Evolutionary conservation across 2,329 filamentous ascomycete genomes (phyloP).

Genomic region (Pestalotiopsis sp.): DNA sequence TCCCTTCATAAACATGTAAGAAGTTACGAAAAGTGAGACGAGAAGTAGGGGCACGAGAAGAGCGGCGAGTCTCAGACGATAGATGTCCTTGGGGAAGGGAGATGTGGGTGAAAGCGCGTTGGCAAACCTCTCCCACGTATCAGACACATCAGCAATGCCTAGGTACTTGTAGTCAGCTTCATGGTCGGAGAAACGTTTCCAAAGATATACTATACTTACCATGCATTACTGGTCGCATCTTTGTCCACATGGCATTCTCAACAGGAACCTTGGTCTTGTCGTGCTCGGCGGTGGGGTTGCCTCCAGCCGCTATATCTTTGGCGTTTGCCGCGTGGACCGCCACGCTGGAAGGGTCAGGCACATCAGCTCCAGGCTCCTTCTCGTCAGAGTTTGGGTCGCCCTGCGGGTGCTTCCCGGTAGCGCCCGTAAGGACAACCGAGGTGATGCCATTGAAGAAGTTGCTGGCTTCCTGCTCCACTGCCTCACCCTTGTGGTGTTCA

Average conservation of each 20-base stretch:
- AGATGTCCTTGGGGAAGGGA: constrained; percentile 56
- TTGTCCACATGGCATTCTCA: constrained; percentile 74
- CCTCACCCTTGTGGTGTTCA: constrained; percentile 80
- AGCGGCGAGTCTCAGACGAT: constrained; percentile 54
- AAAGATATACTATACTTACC: constrained; percentile 14
- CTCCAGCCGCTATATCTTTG: constrained; percentile 45
- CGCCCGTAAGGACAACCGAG: constrained; percentile 71
- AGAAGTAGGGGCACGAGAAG: constrained; percentile 54
- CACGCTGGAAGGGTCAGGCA: constrained; percentile 37
- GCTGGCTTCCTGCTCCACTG: constrained; percentile 78
- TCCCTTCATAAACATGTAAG: constrained; percentile 65
- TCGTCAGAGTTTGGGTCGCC: constrained; percentile 49
- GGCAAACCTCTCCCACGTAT: constrained; percentile 52
- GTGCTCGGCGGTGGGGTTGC: constrained; percentile 48
- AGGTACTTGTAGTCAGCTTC: neutral
- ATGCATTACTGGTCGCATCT: constrained; percentile 73
- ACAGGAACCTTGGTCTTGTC: constrained; percentile 81
- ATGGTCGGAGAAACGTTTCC: too few relatives aligned
- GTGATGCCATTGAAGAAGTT: constrained; percentile 77
- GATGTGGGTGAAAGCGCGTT: constrained; percentile 63
- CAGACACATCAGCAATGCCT: constrained; percentile 43
- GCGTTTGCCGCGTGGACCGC: constrained; percentile 39
- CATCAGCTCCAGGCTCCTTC: constrained; percentile 23
- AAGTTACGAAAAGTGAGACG: constrained; percentile 51
- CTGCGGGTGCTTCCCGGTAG: constrained; percentile 74